Percentiles rank a stretch among this genome's conserved stretches.
These are phyloP conservation scores for Colletotrichum spinosum DNA, from an alignment of 2,329 filamentous ascomycete species.

Conservation along the genomic window DNA sequence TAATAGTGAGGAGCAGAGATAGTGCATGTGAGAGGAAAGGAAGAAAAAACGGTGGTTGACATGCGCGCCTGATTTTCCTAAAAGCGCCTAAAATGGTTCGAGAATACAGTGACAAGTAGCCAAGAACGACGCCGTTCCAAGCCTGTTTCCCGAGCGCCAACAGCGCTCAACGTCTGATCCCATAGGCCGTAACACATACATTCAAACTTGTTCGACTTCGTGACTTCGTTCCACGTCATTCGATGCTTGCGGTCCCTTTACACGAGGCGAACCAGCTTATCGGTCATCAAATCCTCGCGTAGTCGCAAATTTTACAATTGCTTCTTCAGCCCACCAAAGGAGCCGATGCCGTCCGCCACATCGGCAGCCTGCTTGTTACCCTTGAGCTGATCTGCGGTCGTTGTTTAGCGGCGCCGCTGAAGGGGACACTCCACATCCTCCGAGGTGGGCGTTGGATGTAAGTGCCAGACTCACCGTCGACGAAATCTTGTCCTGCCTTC, in stretches of 20 bases:
- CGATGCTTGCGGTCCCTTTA: too few species aligned
- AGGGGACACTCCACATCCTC: too few species aligned
- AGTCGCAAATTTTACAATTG: constrained; percentile 30
- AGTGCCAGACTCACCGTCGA: constrained; percentile 45
- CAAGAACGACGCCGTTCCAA: constrained; percentile 9
- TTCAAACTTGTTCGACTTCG: too few species aligned
- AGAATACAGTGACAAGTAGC: constrained; percentile 18
- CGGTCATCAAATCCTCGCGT: too few species aligned
- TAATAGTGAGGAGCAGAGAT: too few species aligned
- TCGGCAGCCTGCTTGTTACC: constrained; percentile 50
- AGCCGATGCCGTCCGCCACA: constrained; percentile 44
- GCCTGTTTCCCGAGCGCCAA: not conserved
- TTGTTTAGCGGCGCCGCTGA: not conserved
- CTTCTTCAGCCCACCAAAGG: constrained; percentile 47
- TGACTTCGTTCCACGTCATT: too few species aligned
- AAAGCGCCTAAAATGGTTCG: constrained; percentile 19
- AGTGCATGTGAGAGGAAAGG: too few species aligned
- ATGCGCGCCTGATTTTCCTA: too few species aligned
- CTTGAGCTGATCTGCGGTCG: constrained; percentile 46
- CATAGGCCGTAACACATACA: too few species aligned
- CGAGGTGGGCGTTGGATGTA: not conserved
- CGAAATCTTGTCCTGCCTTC: constrained; percentile 53
- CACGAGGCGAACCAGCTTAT: too few species aligned
- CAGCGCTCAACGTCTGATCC: not conserved
- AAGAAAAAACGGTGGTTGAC: too few species aligned